phyloP scores from a whole-genome alignment of 1,139 yeast species.

The Ogataea hybrid region DNA sequence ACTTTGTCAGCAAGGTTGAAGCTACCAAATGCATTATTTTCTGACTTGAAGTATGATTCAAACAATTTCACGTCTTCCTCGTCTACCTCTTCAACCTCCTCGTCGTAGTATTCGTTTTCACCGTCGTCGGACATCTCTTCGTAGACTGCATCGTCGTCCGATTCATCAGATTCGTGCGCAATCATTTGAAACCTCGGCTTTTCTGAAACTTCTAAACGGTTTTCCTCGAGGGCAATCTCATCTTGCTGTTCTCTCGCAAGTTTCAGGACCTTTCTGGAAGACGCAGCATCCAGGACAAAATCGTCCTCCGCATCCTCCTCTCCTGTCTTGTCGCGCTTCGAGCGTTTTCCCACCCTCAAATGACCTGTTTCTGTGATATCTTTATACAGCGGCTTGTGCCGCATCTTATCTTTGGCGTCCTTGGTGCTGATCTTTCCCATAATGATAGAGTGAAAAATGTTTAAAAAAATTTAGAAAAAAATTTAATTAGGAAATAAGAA shows the following conservation, averaged over 20 bases:
- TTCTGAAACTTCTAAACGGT: conserved; percentile 30
- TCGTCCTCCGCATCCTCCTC: conserved; percentile 51
- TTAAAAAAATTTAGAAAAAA: conserved; percentile 8
- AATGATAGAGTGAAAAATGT: conserved; percentile 6
- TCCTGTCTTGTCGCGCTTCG: conserved; percentile 30
- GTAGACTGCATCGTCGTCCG: conserved; percentile 25
- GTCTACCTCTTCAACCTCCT: conserved; percentile 41
- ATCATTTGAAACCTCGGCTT: conserved; percentile 32
- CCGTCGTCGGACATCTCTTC: conserved; percentile 29
- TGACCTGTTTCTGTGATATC: conserved; percentile 65
- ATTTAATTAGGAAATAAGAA: conserved; percentile 8
- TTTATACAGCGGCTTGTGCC: conserved; percentile 77
- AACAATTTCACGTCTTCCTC: conserved; percentile 71
- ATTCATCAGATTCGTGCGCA: conserved; percentile 26
- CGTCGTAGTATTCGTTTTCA: conserved; percentile 29
- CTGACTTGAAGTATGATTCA: conserved; percentile 57
- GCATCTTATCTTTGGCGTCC: conserved; percentile 48
- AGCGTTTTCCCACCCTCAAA: conserved; percentile 41
- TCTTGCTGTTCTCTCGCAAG: conserved; percentile 92
- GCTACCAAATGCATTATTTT: conserved; percentile 39
- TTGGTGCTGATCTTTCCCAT: conserved; percentile 67
- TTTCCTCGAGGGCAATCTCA: conserved; percentile 71
- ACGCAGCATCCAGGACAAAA: conserved; percentile 71
- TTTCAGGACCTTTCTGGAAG: conserved; percentile 82
- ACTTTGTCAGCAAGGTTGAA: conserved; percentile 87